Base-by-base conservation (phyloP, 768 basidiomycete species). In the Sarcodon sp. region DNA sequence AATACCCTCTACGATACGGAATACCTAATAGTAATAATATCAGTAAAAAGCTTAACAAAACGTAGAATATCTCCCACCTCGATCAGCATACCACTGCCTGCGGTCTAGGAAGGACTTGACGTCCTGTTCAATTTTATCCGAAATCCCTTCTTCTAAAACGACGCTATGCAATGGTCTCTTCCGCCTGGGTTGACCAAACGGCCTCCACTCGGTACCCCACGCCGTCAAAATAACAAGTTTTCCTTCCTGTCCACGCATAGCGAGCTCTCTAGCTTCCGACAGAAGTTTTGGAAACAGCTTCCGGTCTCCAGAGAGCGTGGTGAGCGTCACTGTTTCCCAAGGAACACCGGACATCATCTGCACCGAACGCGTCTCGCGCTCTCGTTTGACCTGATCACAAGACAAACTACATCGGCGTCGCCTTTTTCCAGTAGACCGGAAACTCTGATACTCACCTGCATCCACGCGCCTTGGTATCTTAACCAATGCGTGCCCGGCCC, bases 281-380 rank as follows among this genome's bases (percentile, higher is more conserved):
- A 99, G 78, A 6, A 99, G 69, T 38, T 69, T 57, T 1, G 89
- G 76, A 61, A 99, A 97, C 16, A 97, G 67, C 3, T 61, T 58
- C 36, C 92, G 80, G 62, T 94, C 93, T 41, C 83, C 73, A 12
- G 91, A 94, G 35, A 99, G 76, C 1, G 96, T 83, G 5, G 92
- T 99, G 39, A 99, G 71, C 35, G 83, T 93, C 43, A 98, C 81
- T 0, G 94, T 98, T 65, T 99, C 96, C 92, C 94, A 99, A 50
- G 96, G 96, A 6, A 78, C 77, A 6, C 94, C 93, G 5, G 89
- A 86, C 71, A 85, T 84, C 43, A 91, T 70, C 57, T 91, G 83
- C 77, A 93, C 87, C 31, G 93, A 81, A 54, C 88, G 85, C 16
- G 86, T 87, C 64, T 96, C 91, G 46, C 96, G 79, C 66, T 97